phyloP scores from a whole-genome alignment of 2,329 filamentous ascomycete species.

The Sarocladiaceae sp. region DNA sequence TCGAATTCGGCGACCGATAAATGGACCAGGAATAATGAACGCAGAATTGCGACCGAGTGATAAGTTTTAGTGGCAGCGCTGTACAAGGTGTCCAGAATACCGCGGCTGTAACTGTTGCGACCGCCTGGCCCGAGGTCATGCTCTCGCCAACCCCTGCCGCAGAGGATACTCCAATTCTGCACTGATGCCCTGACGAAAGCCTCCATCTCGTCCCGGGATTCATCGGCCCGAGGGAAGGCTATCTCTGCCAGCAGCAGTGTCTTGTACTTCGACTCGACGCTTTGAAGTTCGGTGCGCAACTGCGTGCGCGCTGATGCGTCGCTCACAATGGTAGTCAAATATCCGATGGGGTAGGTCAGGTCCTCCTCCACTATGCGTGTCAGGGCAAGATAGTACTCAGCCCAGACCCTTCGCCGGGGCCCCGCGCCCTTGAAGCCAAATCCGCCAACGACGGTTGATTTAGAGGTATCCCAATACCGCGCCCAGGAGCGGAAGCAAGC shows the following conservation, averaged over 20 bases:
- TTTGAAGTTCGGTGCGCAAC: conserved; percentile 70
- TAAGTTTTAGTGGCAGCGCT: conserved; percentile 88
- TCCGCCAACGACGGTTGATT: conserved; percentile 43
- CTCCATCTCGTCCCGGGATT: conserved; percentile 74
- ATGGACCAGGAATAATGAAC: conserved; percentile 83
- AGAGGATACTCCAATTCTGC: conserved; percentile 77
- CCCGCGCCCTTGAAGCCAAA: conserved; percentile 53
- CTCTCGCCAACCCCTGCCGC: conserved; percentile 73
- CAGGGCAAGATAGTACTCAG: conserved; percentile 73
- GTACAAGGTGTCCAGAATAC: conserved; percentile 82
- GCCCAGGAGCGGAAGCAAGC: conserved; percentile 61
- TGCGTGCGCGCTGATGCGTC: conserved; percentile 53
- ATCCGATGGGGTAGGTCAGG: conserved; percentile 51
- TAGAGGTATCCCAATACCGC: conserved; percentile 56
- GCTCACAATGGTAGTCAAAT: conserved; percentile 31
- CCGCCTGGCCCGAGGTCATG: conserved; percentile 76
- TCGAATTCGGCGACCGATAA: conserved; percentile 86
- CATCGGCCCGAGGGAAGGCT: conserved; percentile 76
- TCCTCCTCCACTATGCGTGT: conserved; percentile 68
- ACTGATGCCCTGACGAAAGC: conserved; percentile 73
- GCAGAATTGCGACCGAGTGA: conserved; percentile 83
- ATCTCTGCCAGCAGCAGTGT: conserved; percentile 70
- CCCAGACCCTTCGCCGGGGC: conserved; percentile 68
- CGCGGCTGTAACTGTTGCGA: conserved; percentile 65
- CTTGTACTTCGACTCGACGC: conserved; percentile 75